Evolutionary conservation across 257 asterid genomes (phyloP).

Genomic region (Datura wrightii): DNA sequence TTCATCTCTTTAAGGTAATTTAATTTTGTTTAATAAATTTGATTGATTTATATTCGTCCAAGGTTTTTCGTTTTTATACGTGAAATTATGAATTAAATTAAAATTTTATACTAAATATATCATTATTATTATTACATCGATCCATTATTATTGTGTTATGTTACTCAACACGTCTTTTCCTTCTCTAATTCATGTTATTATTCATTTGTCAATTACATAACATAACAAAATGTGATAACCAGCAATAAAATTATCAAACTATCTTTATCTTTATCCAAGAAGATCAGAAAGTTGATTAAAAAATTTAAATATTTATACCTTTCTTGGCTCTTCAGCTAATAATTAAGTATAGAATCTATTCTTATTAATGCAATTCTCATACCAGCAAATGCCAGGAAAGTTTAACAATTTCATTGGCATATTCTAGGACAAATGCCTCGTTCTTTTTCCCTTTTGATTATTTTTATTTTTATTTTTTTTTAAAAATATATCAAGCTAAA

Average conservation of each 20-base stretch:
- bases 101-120: too few species aligned
- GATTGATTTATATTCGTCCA: background rate
- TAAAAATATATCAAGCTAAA: background rate
- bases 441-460: background rate
- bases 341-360: background rate
- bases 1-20: too few species aligned
- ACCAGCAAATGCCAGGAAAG: background rate
- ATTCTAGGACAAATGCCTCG: background rate
- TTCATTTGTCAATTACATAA: background rate
- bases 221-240: background rate
- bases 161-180: background rate
- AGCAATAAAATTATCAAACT: background rate
- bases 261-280: background rate
- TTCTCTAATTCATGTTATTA: background rate
- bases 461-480: background rate
- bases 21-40: too few species aligned
- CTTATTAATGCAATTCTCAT: constrained; percentile 1
- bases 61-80: background rate
- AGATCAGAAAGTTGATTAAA: background rate
- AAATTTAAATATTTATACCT: background rate
- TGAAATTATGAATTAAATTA: background rate
- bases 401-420: background rate
- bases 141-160: background rate
- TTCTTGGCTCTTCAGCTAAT: constrained; percentile 31
- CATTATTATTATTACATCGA: too few species aligned